phyloP scores from a whole-genome alignment of 257 asterid genomes.

The Fraxinus quadrangulata region DNA sequence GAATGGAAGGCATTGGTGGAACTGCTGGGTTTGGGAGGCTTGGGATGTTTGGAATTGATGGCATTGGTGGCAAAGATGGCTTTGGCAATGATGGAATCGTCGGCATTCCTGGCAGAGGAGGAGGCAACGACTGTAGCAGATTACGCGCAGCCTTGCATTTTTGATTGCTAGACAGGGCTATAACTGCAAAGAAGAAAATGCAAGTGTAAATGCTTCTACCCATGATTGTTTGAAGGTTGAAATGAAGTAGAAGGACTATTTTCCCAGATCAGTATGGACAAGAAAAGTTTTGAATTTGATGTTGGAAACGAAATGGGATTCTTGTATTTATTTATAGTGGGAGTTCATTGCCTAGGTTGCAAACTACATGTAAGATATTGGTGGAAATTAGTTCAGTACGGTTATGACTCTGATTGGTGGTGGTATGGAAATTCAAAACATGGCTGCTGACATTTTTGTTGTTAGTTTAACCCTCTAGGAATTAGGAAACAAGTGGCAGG shows the following conservation, averaged over 20 bases:
- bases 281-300: background rate
- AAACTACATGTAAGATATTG: background rate
- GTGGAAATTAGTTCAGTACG: background rate
- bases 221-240: constrained; percentile 20
- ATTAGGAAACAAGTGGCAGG: background rate
- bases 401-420: background rate
- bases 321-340: constrained; percentile 19
- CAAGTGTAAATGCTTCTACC: constrained; percentile 21
- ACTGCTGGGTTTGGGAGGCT: constrained; percentile 25
- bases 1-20: constrained; percentile 29
- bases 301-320: constrained; percentile 10
- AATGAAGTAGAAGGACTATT: background rate
- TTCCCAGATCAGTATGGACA: background rate
- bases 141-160: constrained; percentile 31
- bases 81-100: constrained; percentile 5
- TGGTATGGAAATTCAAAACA: background rate
- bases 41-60: constrained; percentile 10
- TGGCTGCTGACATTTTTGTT: background rate
- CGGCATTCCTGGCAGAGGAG: constrained; percentile 16
- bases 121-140: constrained; percentile 23
- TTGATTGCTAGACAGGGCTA: constrained; percentile 16
- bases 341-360: background rate
- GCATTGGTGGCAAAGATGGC: constrained; percentile 18
- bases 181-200: constrained; percentile 20
- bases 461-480: background rate